These are phyloP conservation scores for Sphaerosporella brunnea DNA, from an alignment of 495 filamentous ascomycete species.

Conservation along the genomic window DNA sequence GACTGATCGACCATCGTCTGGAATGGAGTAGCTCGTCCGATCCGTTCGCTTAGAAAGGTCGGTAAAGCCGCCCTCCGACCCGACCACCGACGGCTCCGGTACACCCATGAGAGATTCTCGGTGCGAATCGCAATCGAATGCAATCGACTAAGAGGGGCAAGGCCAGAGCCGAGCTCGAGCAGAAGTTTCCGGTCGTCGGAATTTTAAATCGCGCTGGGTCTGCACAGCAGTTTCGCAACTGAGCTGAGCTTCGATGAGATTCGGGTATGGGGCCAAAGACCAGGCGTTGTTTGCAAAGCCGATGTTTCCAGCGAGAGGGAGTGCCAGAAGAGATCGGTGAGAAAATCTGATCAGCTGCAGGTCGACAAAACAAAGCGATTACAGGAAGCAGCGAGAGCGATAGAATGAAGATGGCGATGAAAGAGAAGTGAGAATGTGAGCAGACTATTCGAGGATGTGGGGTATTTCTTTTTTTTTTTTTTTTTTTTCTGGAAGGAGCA, in stretches of 20 bases:
- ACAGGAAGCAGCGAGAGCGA: too few relatives aligned
- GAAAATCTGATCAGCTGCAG: too few relatives aligned
- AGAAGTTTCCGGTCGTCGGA: background rate
- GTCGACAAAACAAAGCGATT: too few relatives aligned
- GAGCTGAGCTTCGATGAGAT: too few relatives aligned
- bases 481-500: too few relatives aligned
- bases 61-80: conserved; percentile 5
- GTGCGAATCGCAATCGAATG: background rate
- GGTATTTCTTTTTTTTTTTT: too few relatives aligned
- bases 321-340: too few relatives aligned
- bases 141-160: background rate
- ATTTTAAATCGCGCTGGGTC: too few relatives aligned
- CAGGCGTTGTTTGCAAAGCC: too few relatives aligned
- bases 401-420: background rate
- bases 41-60: conserved; percentile 39
- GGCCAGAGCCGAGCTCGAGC: background rate
- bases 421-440: background rate
- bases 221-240: too few relatives aligned
- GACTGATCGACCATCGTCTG: conserved; percentile 85
- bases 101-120: background rate
- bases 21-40: conserved; percentile 72
- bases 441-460: background rate
- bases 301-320: too few relatives aligned
- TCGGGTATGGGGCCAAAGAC: too few relatives aligned
- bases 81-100: background rate